These are phyloP conservation scores for Saturnispora galanensis DNA, from an alignment of 805 yeast genomes.

Conservation along the genomic window DNA sequence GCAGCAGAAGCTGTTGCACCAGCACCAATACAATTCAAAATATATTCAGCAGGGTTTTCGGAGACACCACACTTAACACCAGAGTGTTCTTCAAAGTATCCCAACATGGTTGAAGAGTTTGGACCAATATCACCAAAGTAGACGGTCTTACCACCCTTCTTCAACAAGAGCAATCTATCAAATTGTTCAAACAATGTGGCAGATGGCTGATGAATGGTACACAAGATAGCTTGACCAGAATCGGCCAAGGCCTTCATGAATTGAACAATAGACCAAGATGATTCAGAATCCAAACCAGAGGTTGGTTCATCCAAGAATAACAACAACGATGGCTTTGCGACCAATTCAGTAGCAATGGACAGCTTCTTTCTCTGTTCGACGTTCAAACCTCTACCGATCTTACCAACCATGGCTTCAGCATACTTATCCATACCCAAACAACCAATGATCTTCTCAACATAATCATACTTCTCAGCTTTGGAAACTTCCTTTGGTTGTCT, in stretches of 20 bases:
- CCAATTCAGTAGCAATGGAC: conserved; percentile 46
- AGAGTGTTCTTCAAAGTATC: conserved; percentile 41
- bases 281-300: conserved; percentile 47
- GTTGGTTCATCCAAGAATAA: conserved; percentile 52
- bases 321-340: conserved; percentile 43
- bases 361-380: conserved; percentile 46
- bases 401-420: conserved; percentile 43
- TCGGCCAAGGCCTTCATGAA: conserved; percentile 40
- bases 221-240: conserved; percentile 45
- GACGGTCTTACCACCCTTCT: conserved; percentile 44
- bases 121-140: conserved; percentile 46
- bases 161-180: conserved; percentile 35
- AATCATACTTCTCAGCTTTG: conserved; percentile 31
- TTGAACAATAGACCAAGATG: conserved; percentile 49
- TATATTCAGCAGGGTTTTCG: conserved; percentile 72
- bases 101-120: conserved; percentile 33
- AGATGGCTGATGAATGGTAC: conserved; percentile 47
- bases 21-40: conserved; percentile 67
- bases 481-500: conserved; percentile 34
- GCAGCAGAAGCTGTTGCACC: conserved; percentile 61
- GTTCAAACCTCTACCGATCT: conserved; percentile 38
- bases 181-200: conserved; percentile 34
- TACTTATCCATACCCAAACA: conserved; percentile 33
- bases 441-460: conserved; percentile 33
- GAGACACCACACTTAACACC: conserved; percentile 54